Conservation (phyloP, 1,284 basidiomycete species). For the Sanghuangporus sanghuang region DNA sequence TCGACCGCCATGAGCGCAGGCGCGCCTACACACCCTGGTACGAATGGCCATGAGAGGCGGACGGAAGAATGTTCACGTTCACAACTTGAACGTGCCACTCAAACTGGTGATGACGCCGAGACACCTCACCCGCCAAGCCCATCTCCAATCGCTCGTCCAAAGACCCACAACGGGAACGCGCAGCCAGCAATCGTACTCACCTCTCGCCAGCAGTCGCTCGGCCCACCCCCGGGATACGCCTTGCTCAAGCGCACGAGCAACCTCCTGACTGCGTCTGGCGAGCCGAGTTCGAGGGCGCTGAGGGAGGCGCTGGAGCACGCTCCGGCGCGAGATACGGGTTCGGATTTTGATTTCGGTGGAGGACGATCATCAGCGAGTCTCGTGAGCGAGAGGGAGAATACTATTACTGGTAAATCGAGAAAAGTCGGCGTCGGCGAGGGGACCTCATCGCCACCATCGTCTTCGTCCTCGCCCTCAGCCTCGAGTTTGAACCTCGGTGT, state of each 20-base stretch:
- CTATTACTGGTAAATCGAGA: too few relatives aligned
- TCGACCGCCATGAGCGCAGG: too few relatives aligned
- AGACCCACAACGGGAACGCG: background rate
- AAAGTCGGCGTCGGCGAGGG: background rate
- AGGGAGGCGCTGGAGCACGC: background rate
- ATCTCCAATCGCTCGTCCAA: background rate
- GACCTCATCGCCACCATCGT: background rate
- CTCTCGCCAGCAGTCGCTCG: background rate
- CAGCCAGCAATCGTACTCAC: background rate
- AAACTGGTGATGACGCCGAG: background rate
- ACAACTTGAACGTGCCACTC: too few relatives aligned
- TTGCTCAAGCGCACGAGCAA: background rate
- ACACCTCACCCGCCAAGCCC: background rate
- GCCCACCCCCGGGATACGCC: background rate
- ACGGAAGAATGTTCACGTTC: background rate
- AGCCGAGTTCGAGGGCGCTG: background rate
- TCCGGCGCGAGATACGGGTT: background rate
- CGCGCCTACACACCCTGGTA: too few relatives aligned
- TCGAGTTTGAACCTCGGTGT: background rate
- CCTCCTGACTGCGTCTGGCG: slow-evolving; percentile 4
- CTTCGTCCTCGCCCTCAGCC: background rate
- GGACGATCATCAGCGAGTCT: background rate
- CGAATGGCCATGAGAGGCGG: background rate
- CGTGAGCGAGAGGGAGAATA: background rate
- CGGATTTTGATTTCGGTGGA: background rate